A percentile compares a stretch with the other conserved stretches of the same genome.
These are phyloP conservation scores for Sporothrix protearum DNA, from an alignment of 2,329 filamentous ascomycete genomes.

Conservation along the genomic window DNA sequence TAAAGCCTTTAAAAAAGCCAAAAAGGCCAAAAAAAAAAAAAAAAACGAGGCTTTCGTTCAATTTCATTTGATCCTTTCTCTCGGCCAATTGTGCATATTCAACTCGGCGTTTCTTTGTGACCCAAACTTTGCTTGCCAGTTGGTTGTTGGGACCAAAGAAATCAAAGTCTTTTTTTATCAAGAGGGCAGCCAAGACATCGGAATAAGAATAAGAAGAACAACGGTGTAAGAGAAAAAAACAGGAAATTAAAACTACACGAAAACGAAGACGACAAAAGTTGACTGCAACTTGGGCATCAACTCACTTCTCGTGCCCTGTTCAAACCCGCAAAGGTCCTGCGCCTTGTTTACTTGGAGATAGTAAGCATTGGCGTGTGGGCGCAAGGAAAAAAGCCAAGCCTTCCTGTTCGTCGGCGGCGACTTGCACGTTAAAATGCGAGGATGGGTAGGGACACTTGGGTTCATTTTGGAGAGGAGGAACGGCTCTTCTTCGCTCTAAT, in stretches of 20 bases:
- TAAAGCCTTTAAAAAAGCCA: not conserved
- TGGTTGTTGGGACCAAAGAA: not conserved
- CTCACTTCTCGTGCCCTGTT: constrained; percentile 11
- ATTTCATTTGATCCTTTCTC: not conserved
- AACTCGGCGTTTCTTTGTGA: constrained; percentile 11
- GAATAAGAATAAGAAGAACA: not conserved
- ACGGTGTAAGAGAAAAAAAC: not conserved
- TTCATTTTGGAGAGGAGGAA: not conserved
- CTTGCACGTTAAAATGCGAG: not conserved
- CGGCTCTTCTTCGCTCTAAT: constrained; percentile 28
- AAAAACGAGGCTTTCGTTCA: not conserved
- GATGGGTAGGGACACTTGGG: not conserved
- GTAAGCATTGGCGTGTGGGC: not conserved
- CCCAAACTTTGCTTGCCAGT: not conserved
- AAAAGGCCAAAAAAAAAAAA: too few relatives aligned
- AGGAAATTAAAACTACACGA: not conserved
- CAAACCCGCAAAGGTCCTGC: not conserved
- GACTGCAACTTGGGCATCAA: not conserved
- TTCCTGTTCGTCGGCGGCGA: not conserved
- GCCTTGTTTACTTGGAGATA: constrained; percentile 13
- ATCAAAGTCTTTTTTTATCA: too few relatives aligned
- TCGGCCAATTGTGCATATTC: not conserved
- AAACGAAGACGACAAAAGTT: not conserved
- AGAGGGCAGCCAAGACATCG: not conserved
- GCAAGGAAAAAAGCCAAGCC: not conserved